Evolutionary conservation across 2,329 filamentous ascomycete species (phyloP), one percentile per base, ranked within the genome.

Genomic region (Fusarium palustre): DNA sequence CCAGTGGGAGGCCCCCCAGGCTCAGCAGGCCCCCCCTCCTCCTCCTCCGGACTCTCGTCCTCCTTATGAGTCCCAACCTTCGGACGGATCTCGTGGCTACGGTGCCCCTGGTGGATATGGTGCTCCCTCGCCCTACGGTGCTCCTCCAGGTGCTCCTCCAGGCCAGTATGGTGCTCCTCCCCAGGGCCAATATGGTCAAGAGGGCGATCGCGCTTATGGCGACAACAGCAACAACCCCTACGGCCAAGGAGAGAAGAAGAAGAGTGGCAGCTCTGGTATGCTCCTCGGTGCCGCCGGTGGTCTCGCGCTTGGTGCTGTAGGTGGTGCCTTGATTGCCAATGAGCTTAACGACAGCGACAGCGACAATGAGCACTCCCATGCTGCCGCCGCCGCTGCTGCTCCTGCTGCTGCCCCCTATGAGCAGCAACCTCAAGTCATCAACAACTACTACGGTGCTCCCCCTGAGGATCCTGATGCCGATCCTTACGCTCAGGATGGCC

Each of bases 1-100:
- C 0, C 88, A 91, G 77, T 91, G 89, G 89, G 87, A 90, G 66
- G 81, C 84, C 18, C 88, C 89, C 4, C 78, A 52, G 48, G 48
- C 48, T 25, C 48, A 79, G 15, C 74, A 77, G 52, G 70, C 71
- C 3, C 57, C 74, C 38, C 64, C 64, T 47, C 74, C 76, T n/a
- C 65, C 68, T 55, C 69, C 69, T 5, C 53, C 67, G 16, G 69
- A 69, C 42, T 70, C 68, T 33, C 70, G 71, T 53, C 68, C 73
- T 57, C 69, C 67, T 13, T 66, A 66, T 47, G 64, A 72, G 18
- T 68, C 66, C 16, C 62, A 65, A 13, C 69, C 73, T 11, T 69
- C 70, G 28, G 64, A 74, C 22, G 72, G 64, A 45, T 74, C 70
- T 41, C 74, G 75, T n/a, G 70, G 67, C 28, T 74, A 72, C 59